Base-by-base conservation (phyloP, 2,329 filamentous ascomycete genomes). In the Teratosphaeria nubilosa region DNA sequence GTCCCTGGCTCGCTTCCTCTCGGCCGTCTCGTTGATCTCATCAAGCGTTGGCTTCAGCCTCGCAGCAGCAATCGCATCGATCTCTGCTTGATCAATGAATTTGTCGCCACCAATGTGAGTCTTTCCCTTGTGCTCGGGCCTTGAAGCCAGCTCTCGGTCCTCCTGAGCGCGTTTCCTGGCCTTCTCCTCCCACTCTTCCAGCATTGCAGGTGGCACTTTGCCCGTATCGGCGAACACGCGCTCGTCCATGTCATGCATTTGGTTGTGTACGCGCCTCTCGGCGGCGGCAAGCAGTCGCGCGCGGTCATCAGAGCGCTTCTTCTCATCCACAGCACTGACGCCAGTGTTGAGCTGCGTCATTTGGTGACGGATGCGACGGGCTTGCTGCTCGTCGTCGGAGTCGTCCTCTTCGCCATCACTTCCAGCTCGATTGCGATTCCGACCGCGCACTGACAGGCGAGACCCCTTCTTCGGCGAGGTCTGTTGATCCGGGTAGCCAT, bases 11-110 rank as follows among this genome's bases (percentile, higher is more conserved):
- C 83, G 79, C 69, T 90, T 86, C 61, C 80, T 79, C 68, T 91
- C 87, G 0, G 88, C 88, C 68, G 86, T 88, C 55, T 88, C 85
- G 56, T 86, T 85, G 61, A 96, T 94, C 63, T 95, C 88, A 64
- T 96, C 86, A 5, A 96, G 72, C 0, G 94, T 84, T 4, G 91
- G 91, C 70, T 92, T 88, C 16, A 96, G 82, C 64, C 86, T 84
- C 52, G 81, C 83, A 13, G 84, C 81, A 2, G 91, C 91, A 64
- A 96, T 88, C 5, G 83, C 84, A 62, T 96, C 85, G 16, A 96
- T 84, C 53, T 91, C 88, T 5, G 83, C 79, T 65, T 87, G 84
- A 41, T 90, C 83, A 77, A 96, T 85, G 67, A 86, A 91, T 67
- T 83, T 90, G 7, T 90, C 90, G 51, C 87, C 86, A 4, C 92